Percentiles rank a stretch among this genome's conserved stretches.
Evolutionary conservation across 1,284 basidiomycete genomes (phyloP).

Genomic region (Taiwanofungus camphoratus): DNA sequence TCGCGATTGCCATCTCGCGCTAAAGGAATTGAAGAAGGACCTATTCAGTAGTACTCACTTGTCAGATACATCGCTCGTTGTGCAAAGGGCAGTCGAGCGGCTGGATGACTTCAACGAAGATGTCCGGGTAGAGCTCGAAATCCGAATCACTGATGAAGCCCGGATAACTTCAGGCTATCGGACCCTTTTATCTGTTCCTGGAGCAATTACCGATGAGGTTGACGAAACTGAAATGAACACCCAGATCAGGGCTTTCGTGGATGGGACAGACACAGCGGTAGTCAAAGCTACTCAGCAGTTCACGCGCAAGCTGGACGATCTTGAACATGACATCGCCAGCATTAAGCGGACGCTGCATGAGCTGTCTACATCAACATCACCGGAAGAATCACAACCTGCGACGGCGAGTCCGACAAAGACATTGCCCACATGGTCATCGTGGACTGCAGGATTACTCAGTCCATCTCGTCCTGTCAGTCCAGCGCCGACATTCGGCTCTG

Average conservation of each 20-base stretch:
- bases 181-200: constrained; percentile 59
- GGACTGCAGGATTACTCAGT: constrained; percentile 43
- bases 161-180: constrained; percentile 68
- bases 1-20: constrained; percentile 61
- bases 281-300: constrained; percentile 46
- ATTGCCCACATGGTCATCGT: constrained; percentile 47
- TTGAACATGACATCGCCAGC: constrained; percentile 74
- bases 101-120: constrained; percentile 81
- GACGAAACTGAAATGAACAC: constrained; percentile 39
- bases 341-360: constrained; percentile 57
- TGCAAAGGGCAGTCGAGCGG: constrained; percentile 56
- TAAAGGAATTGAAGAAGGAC: constrained; percentile 49
- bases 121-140: constrained; percentile 81
- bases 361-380: constrained; percentile 17
- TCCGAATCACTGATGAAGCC: constrained; percentile 73
- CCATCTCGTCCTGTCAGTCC: constrained; percentile 36
- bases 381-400: constrained; percentile 11
- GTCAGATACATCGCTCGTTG: constrained; percentile 29
- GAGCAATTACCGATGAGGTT: constrained; percentile 34
- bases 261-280: constrained; percentile 47
- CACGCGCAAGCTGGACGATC: constrained; percentile 60
- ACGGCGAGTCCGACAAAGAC: constrained; percentile 13
- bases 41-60: constrained; percentile 21
- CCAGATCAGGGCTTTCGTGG: constrained; percentile 57
- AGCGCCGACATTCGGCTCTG: constrained; percentile 56